A percentile compares a stretch with the other conserved stretches of the same genome.
phyloP scores from a whole-genome alignment of 257 asterid genomes.

The Solanum etuberosum region DNA sequence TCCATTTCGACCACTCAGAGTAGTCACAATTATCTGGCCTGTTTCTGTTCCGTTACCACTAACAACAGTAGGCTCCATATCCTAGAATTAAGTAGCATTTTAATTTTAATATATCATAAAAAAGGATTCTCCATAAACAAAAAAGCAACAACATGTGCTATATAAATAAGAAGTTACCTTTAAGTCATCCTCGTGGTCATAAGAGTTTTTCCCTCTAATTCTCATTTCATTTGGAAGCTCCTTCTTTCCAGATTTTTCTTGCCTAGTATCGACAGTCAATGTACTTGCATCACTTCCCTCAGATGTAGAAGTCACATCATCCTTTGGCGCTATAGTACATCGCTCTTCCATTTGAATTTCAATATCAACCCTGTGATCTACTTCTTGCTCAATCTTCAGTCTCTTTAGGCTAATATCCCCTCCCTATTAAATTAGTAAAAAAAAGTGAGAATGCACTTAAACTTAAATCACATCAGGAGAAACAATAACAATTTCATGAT shows the following conservation, averaged over 20 bases:
- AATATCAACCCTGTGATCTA: slow-evolving; percentile 18
- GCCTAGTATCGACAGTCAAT: slow-evolving; percentile 15
- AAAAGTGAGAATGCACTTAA: not conserved
- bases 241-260: slow-evolving; percentile 26
- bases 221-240: slow-evolving; percentile 31
- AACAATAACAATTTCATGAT: not conserved
- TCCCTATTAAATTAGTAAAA: slow-evolving; percentile 21
- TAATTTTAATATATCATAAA: not conserved
- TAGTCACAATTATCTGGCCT: slow-evolving; percentile 82
- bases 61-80: slow-evolving; percentile 65
- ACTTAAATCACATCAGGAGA: not conserved
- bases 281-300: slow-evolving; percentile 28
- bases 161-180: slow-evolving; percentile 34
- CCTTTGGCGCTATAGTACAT: slow-evolving; percentile 17
- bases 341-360: slow-evolving; percentile 27
- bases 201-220: slow-evolving; percentile 23
- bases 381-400: slow-evolving; percentile 54
- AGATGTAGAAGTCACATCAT: slow-evolving; percentile 14
- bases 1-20: slow-evolving; percentile 61
- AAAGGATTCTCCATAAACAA: not conserved
- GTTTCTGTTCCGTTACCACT: slow-evolving; percentile 80
- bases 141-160: not conserved
- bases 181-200: slow-evolving; percentile 24
- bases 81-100: slow-evolving; percentile 26
- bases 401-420: slow-evolving; percentile 47